A percentile compares a stretch with the other conserved stretches of the same genome.
phyloP scores from a whole-genome alignment of 2,329 filamentous ascomycete genomes.

The Aureobasidium leucospermi region DNA sequence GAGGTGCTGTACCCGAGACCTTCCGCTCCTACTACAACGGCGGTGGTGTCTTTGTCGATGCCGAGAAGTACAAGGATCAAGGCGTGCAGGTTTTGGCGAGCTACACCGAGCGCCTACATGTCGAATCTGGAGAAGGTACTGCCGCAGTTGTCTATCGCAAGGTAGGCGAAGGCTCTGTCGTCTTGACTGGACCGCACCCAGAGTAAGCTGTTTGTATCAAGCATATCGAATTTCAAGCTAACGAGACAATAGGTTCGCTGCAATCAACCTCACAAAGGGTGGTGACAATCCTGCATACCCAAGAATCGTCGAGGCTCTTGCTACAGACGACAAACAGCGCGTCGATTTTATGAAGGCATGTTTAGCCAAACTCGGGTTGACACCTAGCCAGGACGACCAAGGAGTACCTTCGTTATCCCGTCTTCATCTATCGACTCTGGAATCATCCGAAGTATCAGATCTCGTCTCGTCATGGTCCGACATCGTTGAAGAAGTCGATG shows the following conservation, averaged over 20 bases:
- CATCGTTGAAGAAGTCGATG: conserved; percentile 47
- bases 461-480: conserved; percentile 61
- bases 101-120: conserved; percentile 66
- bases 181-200: conserved; percentile 84
- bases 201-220: conserved; percentile 53
- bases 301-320: conserved; percentile 59
- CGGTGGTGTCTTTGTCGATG: conserved; percentile 85
- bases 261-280: conserved; percentile 65
- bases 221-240: conserved; percentile 15
- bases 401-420: conserved; percentile 71
- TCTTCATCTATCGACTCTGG: conserved; percentile 70
- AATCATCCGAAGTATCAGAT: conserved; percentile 57
- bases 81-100: conserved; percentile 76
- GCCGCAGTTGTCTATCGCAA: conserved; percentile 80
- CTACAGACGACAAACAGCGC: conserved; percentile 61
- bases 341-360: conserved; percentile 72
- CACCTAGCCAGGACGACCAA: conserved; percentile 61
- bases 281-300: conserved; percentile 60
- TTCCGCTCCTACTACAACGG: conserved; percentile 88
- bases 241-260: conserved; percentile 59
- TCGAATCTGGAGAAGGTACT: conserved; percentile 64
- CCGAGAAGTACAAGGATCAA: conserved; percentile 50
- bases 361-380: conserved; percentile 72
- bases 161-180: conserved; percentile 68
- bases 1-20: conserved; percentile 47